phyloP scores from a whole-genome alignment of 352 stramenopile species.

The Globisporangium middletonii region DNA sequence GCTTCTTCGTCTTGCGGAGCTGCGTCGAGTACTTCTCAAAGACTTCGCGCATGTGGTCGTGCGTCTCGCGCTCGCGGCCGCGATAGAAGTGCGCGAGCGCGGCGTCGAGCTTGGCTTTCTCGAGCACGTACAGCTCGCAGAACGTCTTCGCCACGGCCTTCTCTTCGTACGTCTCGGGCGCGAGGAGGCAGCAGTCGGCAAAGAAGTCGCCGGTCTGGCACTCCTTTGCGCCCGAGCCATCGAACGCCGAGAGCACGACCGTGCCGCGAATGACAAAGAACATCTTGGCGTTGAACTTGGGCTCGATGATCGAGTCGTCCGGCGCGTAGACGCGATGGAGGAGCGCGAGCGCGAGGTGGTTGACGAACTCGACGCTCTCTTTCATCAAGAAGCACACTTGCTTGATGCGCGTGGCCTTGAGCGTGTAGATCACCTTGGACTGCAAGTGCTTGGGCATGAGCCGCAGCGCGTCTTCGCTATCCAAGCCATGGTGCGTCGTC shows the following conservation, averaged over 20 bases:
- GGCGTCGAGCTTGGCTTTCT: conserved; percentile 56
- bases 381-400: conserved; percentile 68
- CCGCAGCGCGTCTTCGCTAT: conserved; percentile 53
- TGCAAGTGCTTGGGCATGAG: conserved; percentile 64
- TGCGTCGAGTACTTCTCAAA: conserved; percentile 58
- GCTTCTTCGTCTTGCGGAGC: conserved; percentile 69
- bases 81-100: conserved; percentile 49
- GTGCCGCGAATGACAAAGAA: conserved; percentile 66
- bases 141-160: conserved; percentile 73
- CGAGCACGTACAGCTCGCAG: conserved; percentile 74
- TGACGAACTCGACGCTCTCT: conserved; percentile 69
- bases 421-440: conserved; percentile 47
- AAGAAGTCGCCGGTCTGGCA: conserved; percentile 67
- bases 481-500: conserved; percentile 51
- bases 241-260: conserved; percentile 41
- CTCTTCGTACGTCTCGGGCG: conserved; percentile 55
- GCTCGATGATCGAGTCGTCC: conserved; percentile 54
- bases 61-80: conserved; percentile 19
- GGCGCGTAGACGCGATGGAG: conserved; percentile 51
- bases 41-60: conserved; percentile 30
- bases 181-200: conserved; percentile 50
- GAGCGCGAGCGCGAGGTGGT: conserved; percentile 42
- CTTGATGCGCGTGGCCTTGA: conserved; percentile 56
- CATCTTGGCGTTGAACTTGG: conserved; percentile 70
- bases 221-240: conserved; percentile 41